Evolutionary conservation across 169 alveolate species (phyloP).

Genomic region (Plasmodium chabaudi): DNA sequence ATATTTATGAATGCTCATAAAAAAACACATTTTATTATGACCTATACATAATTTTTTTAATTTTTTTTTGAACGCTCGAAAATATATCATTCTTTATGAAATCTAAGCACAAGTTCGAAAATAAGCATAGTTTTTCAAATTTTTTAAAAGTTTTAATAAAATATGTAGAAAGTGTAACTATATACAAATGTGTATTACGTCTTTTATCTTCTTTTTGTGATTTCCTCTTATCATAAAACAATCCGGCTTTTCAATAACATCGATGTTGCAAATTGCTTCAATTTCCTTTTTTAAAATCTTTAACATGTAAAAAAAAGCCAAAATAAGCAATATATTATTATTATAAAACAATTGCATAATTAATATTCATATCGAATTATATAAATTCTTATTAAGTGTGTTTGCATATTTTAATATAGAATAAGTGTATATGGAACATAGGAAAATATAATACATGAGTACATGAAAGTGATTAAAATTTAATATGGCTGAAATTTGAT

Average conservation of each 20-base stretch:
- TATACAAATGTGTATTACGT: slow-evolving; percentile 55
- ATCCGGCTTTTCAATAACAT: slow-evolving; percentile 79
- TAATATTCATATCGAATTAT: background rate
- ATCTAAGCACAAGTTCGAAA: too few relatives aligned
- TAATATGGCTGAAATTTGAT: background rate
- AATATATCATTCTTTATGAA: slow-evolving; percentile 70
- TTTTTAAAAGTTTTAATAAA: too few relatives aligned
- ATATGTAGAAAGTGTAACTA: too few relatives aligned
- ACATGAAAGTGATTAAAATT: background rate
- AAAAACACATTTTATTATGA: background rate
- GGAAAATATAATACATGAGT: background rate
- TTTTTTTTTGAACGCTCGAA: slow-evolving; percentile 10
- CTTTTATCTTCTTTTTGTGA: slow-evolving; percentile 79
- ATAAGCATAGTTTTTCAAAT: too few relatives aligned
- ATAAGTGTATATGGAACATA: background rate
- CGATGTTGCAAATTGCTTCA: slow-evolving; percentile 77
- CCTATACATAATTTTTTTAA: background rate
- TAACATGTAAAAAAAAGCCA: background rate
- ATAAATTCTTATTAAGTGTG: background rate
- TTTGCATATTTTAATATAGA: background rate
- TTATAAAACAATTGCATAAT: too few relatives aligned
- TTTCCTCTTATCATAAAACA: slow-evolving; percentile 83
- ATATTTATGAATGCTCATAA: background rate
- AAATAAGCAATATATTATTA: background rate
- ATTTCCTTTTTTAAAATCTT: slow-evolving; percentile 80